phyloP scores from a whole-genome alignment of 2,329 filamentous ascomycete genomes.

The Lasiodiplodia hormozganensis region DNA sequence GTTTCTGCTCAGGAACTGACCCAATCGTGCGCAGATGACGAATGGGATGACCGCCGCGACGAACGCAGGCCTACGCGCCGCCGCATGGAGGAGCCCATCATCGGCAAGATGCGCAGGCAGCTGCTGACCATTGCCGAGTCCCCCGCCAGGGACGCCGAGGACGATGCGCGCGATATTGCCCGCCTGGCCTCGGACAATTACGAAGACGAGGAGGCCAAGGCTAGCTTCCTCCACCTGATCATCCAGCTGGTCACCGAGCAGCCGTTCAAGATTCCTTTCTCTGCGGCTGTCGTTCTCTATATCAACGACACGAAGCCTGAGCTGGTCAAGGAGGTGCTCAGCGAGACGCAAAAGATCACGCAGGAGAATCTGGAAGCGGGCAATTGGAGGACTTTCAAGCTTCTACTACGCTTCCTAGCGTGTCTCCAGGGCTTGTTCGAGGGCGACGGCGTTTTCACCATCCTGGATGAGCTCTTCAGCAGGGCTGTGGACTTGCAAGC shows the following conservation, averaged over 20 bases:
- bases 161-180: slow-evolving; percentile 47
- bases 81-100: slow-evolving; percentile 44
- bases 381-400: slow-evolving; percentile 89
- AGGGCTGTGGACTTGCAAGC: slow-evolving; percentile 94
- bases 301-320: slow-evolving; percentile 80
- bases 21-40: slow-evolving; percentile 32
- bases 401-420: slow-evolving; percentile 86
- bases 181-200: slow-evolving; percentile 79
- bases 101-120: slow-evolving; percentile 43
- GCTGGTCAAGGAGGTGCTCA: slow-evolving; percentile 74
- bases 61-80: slow-evolving; percentile 43
- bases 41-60: slow-evolving; percentile 36
- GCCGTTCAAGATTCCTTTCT: slow-evolving; percentile 96
- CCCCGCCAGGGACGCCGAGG: slow-evolving; percentile 35
- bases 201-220: slow-evolving; percentile 77
- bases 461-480: slow-evolving; percentile 89
- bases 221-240: slow-evolving; percentile 74
- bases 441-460: slow-evolving; percentile 82
- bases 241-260: slow-evolving; percentile 87
- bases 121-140: slow-evolving; percentile 48
- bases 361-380: slow-evolving; percentile 75
- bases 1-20: not conserved
- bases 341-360: slow-evolving; percentile 64
- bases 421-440: slow-evolving; percentile 81
- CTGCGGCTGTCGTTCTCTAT: slow-evolving; percentile 81